Percentiles rank a stretch among this genome's conserved stretches.
Evolutionary conservation across 805 yeast species (phyloP).

Genomic region (Candida boidinii): DNA sequence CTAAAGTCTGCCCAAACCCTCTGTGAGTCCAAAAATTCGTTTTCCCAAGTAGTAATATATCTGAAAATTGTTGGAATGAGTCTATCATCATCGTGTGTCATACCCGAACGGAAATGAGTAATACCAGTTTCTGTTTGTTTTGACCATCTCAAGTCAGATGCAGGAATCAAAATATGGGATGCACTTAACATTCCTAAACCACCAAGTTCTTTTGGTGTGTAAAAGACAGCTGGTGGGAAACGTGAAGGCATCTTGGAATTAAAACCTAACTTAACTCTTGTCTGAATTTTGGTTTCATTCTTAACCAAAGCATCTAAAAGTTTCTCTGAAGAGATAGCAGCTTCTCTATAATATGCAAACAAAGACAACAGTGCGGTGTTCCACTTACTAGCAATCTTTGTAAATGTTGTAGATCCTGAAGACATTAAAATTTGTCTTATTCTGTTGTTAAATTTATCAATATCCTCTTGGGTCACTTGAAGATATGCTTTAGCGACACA

Average conservation of each 20-base stretch:
- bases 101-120: constrained; percentile 89
- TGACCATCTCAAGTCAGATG: constrained; percentile 87
- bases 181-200: constrained; percentile 98
- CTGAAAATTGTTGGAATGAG: constrained; percentile 90
- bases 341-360: constrained; percentile 89
- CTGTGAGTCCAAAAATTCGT: constrained; percentile 88
- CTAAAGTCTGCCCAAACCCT: constrained; percentile 98
- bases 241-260: constrained; percentile 98
- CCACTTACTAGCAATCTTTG: constrained; percentile 94
- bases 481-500: constrained; percentile 83
- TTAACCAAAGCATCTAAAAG: constrained; percentile 77
- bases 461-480: constrained; percentile 74
- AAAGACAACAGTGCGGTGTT: constrained; percentile 82
- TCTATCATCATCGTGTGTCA: constrained; percentile 74
- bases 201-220: constrained; percentile 95
- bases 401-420: constrained; percentile 91
- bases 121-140: constrained; percentile 91
- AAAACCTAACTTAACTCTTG: constrained; percentile 86
- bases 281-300: constrained; percentile 89
- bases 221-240: constrained; percentile 97
- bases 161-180: constrained; percentile 89
- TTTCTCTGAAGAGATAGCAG: constrained; percentile 74
- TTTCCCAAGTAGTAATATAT: constrained; percentile 93
- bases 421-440: constrained; percentile 89
- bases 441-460: constrained; percentile 72